Conservation (phyloP, 768 basidiomycete species). For the Amanita molliuscula region DNA sequence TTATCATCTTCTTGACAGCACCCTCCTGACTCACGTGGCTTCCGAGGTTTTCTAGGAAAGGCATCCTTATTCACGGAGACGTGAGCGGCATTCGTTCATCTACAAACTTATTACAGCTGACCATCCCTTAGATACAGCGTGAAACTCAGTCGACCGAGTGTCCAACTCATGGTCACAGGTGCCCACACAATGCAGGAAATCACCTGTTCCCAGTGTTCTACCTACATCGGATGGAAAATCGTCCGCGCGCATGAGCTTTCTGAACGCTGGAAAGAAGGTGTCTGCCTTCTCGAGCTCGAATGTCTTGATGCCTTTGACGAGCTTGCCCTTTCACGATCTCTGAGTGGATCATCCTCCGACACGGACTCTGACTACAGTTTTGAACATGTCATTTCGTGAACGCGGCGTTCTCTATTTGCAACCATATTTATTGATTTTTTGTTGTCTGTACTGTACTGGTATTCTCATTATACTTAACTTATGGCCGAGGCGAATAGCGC, state of each 20-base stretch:
- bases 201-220: constrained; percentile 35
- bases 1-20: constrained; percentile 19
- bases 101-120: background rate
- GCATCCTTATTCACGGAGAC: constrained; percentile 48
- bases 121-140: constrained; percentile 33
- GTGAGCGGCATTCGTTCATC: constrained; percentile 21
- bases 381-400: constrained; percentile 8
- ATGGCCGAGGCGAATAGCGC: too few relatives aligned
- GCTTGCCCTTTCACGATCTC: constrained; percentile 8
- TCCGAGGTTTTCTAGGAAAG: constrained; percentile 47
- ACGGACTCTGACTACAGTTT: constrained; percentile 24
- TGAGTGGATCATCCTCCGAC: constrained; percentile 21
- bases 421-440: background rate
- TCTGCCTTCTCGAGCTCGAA: constrained; percentile 49
- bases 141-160: constrained; percentile 29
- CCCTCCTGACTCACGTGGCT: constrained; percentile 34
- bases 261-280: constrained; percentile 57
- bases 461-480: background rate
- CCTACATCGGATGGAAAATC: constrained; percentile 57
- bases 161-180: constrained; percentile 53
- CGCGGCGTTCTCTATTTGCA: background rate
- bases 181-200: constrained; percentile 54
- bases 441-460: background rate
- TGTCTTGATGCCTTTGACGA: constrained; percentile 19
- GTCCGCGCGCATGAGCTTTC: constrained; percentile 42